These are phyloP conservation scores for Nyctanthes arbortristis DNA, from an alignment of 257 asterid species.

Conservation along the genomic window DNA sequence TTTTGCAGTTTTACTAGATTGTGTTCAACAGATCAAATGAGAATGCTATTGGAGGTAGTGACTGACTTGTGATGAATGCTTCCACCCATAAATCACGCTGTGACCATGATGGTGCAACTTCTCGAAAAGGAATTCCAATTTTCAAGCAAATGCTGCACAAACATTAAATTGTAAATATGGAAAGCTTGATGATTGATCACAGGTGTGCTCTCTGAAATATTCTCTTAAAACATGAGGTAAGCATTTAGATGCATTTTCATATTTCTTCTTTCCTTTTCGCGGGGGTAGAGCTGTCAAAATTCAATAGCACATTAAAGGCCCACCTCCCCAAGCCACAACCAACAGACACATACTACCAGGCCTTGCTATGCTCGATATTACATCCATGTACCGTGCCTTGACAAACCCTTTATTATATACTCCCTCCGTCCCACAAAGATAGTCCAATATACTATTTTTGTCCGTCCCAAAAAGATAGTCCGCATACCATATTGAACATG, in stretches of 20 bases:
- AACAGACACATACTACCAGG: neutral
- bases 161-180: slow-evolving; percentile 15
- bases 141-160: slow-evolving; percentile 66
- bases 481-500: too few species aligned
- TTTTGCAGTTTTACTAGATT: neutral
- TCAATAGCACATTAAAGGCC: too few species aligned
- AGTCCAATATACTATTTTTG: too few species aligned
- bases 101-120: slow-evolving; percentile 92
- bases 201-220: neutral
- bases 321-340: too few species aligned
- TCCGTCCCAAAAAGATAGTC: too few species aligned
- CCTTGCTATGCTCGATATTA: too few species aligned
- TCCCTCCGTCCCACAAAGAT: too few species aligned
- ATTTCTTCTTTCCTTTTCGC: neutral
- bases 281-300: neutral
- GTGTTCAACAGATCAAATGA: neutral
- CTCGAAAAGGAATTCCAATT: slow-evolving; percentile 65
- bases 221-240: neutral
- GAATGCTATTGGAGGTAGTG: neutral
- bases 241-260: neutral
- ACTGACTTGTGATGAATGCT: slow-evolving; percentile 80
- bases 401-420: too few species aligned
- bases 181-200: slow-evolving; percentile 2
- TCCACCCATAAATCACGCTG: slow-evolving; percentile 69
- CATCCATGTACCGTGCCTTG: too few species aligned